Base-by-base conservation (phyloP, 371 early-diverging fungal genomes). In the Mortierella sp. region DNA sequence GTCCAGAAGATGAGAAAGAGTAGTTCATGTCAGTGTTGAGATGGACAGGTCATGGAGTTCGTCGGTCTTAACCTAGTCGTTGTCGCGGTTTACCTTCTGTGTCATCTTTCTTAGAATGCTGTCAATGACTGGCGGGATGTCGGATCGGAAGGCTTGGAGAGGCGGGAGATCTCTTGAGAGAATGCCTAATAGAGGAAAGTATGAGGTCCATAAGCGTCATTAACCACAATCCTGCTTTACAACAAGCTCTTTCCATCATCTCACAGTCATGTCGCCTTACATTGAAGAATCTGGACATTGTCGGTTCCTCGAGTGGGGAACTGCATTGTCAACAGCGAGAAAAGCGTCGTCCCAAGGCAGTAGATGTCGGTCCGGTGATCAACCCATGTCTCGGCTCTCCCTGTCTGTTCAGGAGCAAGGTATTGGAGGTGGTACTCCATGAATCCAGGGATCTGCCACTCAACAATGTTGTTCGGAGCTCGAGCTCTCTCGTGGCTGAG, bases 361-460 rank as follows among this genome's bases (percentile, higher is more conserved):
- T 89, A 89, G 14, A 89, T 83, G 58, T 89, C 89, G 16, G 89
- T 89, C 21, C 89, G 82, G 70, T 87, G 87, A 66, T 89, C 89
- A 23, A 87, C 86, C 57, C 85, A 86, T 44, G 86, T 87, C 52
- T 87, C 84, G 16, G 89, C 88, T 52, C 88, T 77, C 28, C 88
- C 88, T 0, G 88, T 89, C 64, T 89, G 89, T 45, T 89, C 88
- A 5, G 89, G 88, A 7, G 87, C 85, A 83, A 88, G 79, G 60
- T 65, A 79, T 26, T 79, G 79, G 15, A 79, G 46, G 46, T 79
- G 79, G 30, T 79, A 79, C 62, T 79, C 79, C 57, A 79, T 59
- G 43, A 62, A 79, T 12, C 79, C 79, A 3, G 79, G 73, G 4
- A 72, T 66, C 26, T 79, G 79, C 79, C 79, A 79, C 45, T 79